These are phyloP conservation scores for Actinomucor elegans DNA, from an alignment of 371 early-diverging fungal species.

Conservation along the genomic window DNA sequence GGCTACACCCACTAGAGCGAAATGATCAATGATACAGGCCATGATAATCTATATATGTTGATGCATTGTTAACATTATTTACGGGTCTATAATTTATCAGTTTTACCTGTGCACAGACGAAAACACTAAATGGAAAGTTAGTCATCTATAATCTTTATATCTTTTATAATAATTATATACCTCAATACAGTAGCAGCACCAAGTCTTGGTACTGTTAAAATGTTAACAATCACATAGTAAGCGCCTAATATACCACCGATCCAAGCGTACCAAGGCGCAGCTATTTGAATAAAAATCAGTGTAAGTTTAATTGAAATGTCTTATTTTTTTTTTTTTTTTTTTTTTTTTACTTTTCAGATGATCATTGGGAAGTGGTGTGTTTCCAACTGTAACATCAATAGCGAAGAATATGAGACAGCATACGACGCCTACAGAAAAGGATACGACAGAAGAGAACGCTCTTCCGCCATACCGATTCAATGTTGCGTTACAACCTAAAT, in stretches of 20 bases:
- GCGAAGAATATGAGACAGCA: slow-evolving; percentile 29
- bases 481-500: slow-evolving; percentile 30
- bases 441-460: slow-evolving; percentile 25
- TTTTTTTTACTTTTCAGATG: slow-evolving; percentile 24
- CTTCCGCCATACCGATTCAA: slow-evolving; percentile 30
- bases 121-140: slow-evolving; percentile 32
- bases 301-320: too few species aligned
- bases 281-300: slow-evolving; percentile 12
- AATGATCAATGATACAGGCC: slow-evolving; percentile 54
- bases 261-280: slow-evolving; percentile 38
- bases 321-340: not conserved
- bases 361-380: slow-evolving; percentile 21
- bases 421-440: slow-evolving; percentile 14
- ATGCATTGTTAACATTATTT: not conserved
- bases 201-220: slow-evolving; percentile 47
- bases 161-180: slow-evolving; percentile 3
- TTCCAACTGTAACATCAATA: slow-evolving; percentile 19
- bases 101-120: slow-evolving; percentile 49
- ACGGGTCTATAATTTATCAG: too few species aligned
- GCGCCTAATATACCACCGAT: slow-evolving; percentile 49
- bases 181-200: slow-evolving; percentile 48
- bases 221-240: slow-evolving; percentile 50
- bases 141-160: not conserved
- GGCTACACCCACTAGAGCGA: slow-evolving; percentile 39
- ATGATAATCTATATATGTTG: slow-evolving; percentile 33